Conservation (phyloP, 2,329 filamentous ascomycete species). For the Rhinocladiella similis region DNA sequence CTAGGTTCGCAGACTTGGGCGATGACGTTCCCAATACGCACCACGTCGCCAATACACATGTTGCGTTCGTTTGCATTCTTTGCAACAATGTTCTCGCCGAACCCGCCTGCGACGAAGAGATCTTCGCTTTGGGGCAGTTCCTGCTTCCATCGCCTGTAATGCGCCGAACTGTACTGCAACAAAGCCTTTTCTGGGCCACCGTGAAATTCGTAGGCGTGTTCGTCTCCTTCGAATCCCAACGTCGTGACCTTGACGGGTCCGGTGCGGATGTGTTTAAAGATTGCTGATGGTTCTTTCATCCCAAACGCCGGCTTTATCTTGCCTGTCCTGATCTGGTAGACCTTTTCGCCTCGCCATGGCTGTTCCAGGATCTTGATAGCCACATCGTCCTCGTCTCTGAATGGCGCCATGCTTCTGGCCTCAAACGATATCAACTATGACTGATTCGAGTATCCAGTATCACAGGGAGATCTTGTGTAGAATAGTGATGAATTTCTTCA, state of each 20-base stretch:
- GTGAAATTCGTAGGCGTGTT: constrained; percentile 63
- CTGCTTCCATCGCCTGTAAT: constrained; percentile 57
- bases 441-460: too few species aligned
- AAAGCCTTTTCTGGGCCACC: constrained; percentile 65
- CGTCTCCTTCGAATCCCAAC: constrained; percentile 58
- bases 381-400: constrained; percentile 3
- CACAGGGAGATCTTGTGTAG: too few species aligned
- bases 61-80: constrained; percentile 62
- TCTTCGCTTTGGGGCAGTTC: constrained; percentile 55
- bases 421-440: background rate
- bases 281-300: constrained; percentile 8
- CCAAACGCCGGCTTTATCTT: constrained; percentile 13
- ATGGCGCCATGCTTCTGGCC: constrained; percentile 2
- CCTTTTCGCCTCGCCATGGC: constrained; percentile 10
- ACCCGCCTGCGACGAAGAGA: constrained; percentile 58
- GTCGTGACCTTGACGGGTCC: constrained; percentile 9
- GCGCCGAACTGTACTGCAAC: constrained; percentile 59
- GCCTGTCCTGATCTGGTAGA: constrained; percentile 14
- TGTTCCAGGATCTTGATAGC: constrained; percentile 8
- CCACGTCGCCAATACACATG: constrained; percentile 64
- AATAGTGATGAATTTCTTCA: background rate
- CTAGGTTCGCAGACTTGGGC: constrained; percentile 63
- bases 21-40: constrained; percentile 53
- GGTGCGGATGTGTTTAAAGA: constrained; percentile 14
- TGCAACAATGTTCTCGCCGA: constrained; percentile 66